Conservation (phyloP, 2,329 filamentous ascomycete species). For the Aureobasidium lini region DNA sequence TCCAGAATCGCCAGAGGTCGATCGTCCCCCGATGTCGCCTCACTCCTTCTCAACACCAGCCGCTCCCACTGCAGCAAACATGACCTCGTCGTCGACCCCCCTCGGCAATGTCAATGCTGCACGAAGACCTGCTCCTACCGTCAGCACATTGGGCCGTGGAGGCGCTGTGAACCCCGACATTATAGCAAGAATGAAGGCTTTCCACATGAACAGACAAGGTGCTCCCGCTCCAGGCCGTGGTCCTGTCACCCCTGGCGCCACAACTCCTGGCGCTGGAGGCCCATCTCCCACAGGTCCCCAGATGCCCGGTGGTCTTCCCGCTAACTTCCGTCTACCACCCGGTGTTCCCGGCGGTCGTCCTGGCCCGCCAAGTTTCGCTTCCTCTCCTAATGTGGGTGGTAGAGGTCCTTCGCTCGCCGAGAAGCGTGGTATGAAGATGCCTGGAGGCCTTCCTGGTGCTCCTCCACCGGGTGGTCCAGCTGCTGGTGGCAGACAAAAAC, state of each 20-base stretch:
- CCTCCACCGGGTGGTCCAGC: conserved; percentile 38
- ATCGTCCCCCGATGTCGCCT: conserved; percentile 39
- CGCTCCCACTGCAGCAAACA: conserved; percentile 38
- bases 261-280: conserved; percentile 17
- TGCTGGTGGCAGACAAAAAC: conserved; percentile 31
- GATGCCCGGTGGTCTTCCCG: conserved; percentile 30
- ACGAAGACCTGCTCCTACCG: conserved; percentile 43
- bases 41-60: conserved; percentile 54
- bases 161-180: conserved; percentile 49
- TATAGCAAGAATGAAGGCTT: conserved; percentile 61
- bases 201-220: conserved; percentile 58
- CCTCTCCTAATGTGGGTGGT: conserved; percentile 39
- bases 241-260: conserved; percentile 18
- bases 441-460: conserved; percentile 43
- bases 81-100: conserved; percentile 79
- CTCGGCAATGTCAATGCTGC: conserved; percentile 68
- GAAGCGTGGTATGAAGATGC: conserved; percentile 58
- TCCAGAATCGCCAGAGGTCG: not conserved
- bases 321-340: conserved; percentile 37
- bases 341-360: conserved; percentile 23
- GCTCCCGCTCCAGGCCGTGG: conserved; percentile 33
- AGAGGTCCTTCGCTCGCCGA: conserved; percentile 55
- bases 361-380: conserved; percentile 37
- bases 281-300: conserved; percentile 19
- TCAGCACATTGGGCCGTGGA: conserved; percentile 34